A percentile compares a stretch with the other conserved stretches of the same genome.
Evolutionary conservation across 768 basidiomycete species (phyloP).

Genomic region (Pilatotrama ljubarskyi): DNA sequence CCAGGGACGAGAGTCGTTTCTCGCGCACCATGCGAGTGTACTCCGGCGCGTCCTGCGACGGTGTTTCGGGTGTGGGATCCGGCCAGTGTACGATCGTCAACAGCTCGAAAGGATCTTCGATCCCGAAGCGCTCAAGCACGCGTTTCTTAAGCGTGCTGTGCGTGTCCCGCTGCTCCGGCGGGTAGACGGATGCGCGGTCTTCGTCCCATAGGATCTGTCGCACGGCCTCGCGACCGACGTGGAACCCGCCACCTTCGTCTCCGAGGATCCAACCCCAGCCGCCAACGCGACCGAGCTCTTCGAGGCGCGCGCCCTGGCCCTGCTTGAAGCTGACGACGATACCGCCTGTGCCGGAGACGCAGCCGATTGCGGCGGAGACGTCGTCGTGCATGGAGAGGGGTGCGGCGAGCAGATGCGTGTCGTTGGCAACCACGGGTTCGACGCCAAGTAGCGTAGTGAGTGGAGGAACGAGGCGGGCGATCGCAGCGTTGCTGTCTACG

Average conservation of each 20-base stretch:
- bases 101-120: slow-evolving; percentile 60
- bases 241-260: slow-evolving; percentile 82
- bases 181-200: slow-evolving; percentile 48
- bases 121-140: slow-evolving; percentile 57
- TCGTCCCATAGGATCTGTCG: slow-evolving; percentile 63
- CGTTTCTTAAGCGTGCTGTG: slow-evolving; percentile 41
- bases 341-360: slow-evolving; percentile 82
- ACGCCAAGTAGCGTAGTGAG: slow-evolving; percentile 61
- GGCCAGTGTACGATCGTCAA: slow-evolving; percentile 63
- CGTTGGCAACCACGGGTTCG: slow-evolving; percentile 67
- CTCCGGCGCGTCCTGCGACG: slow-evolving; percentile 17
- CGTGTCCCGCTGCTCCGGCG: slow-evolving; percentile 15
- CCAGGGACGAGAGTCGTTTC: slow-evolving; percentile 71
- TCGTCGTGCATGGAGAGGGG: slow-evolving; percentile 66
- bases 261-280: slow-evolving; percentile 87
- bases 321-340: slow-evolving; percentile 63
- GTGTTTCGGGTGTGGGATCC: slow-evolving; percentile 44
- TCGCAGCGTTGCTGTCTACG: slow-evolving; percentile 69
- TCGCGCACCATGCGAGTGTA: slow-evolving; percentile 50
- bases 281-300: slow-evolving; percentile 69
- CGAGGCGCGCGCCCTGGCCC: slow-evolving; percentile 38
- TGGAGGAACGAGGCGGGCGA: slow-evolving; percentile 52
- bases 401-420: slow-evolving; percentile 82
- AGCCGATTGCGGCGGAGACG: slow-evolving; percentile 62
- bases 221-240: slow-evolving; percentile 75